Base-by-base conservation (phyloP, 768 basidiomycete genomes). In the Trametes elegans region DNA sequence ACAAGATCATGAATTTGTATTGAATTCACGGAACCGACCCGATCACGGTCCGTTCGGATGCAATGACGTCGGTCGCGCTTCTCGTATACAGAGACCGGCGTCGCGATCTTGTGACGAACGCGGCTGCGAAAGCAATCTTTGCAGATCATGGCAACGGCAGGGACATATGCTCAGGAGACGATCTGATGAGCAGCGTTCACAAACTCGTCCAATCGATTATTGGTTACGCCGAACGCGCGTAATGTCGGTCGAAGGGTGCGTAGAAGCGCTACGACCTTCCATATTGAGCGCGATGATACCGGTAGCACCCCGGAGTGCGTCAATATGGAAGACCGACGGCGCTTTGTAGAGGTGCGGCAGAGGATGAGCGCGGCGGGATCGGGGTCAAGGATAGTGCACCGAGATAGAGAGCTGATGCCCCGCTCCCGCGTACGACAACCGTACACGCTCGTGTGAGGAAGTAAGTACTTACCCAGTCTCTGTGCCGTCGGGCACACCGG, bases 401-500 rank as follows among this genome's bases (percentile, higher is more conserved):
- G 7, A 10, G 49, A 54, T 29, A 23, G 39, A 7, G 24, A 36
- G 29, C 34, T n/a, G n/a, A n/a, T n/a, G n/a, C n/a, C n/a, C n/a
- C n/a, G n/a, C n/a, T n/a, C n/a, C n/a, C n/a, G n/a, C n/a, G n/a
- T n/a, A n/a, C 29, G 38, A 40, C 26, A 36, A 3, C 19, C 36
- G 42, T 39, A 48, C 35, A 28, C 32, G 38, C 55, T n/a, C n/a
- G n/a, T n/a, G n/a, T n/a, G n/a, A n/a, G n/a, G n/a, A n/a, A n/a
- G n/a, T n/a, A n/a, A n/a, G n/a, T 6, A 63, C 65, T 66, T 71
- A 93, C 93, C 97, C 97, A 54, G 83, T 88, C 73, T 99, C 97
- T 45, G 86, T 83, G 41, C 97, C 97, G 70, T 97, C 81, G 40
- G 97, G 97, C 23, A 97, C 92, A 46, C 88, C 87, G n/a, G 90